A percentile compares a stretch with the other conserved stretches of the same genome.
Evolutionary conservation across 768 basidiomycete species (phyloP).

Genomic region (Mycena vulgaris): DNA sequence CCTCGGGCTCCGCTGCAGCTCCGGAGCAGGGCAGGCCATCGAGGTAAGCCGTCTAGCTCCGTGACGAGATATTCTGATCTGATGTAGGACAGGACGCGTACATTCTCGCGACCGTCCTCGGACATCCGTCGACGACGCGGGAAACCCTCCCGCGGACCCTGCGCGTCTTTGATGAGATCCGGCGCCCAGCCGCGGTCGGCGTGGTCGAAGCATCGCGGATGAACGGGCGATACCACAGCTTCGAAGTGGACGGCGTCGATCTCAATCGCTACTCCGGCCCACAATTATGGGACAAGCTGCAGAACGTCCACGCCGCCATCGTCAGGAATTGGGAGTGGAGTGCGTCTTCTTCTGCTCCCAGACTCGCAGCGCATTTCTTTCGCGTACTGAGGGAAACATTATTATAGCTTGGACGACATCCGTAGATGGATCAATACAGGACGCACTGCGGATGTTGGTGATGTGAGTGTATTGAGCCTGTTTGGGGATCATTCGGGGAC

Average conservation of each 20-base stretch:
- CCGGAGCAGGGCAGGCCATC: conserved; percentile 72
- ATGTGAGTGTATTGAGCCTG: neutral
- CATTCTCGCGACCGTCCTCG: conserved; percentile 60
- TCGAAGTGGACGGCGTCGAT: conserved; percentile 51
- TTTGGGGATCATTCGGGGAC: neutral
- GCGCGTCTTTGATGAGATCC: conserved; percentile 64
- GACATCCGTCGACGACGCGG: conserved; percentile 58
- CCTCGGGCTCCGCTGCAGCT: conserved; percentile 31
- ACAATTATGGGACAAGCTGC: conserved; percentile 47
- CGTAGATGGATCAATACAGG: conserved; percentile 56
- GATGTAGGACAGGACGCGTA: conserved; percentile 64
- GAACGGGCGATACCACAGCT: conserved; percentile 60
- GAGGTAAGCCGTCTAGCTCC: conserved; percentile 54
- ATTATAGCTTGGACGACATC: conserved; percentile 60
- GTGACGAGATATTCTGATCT: conserved; percentile 38
- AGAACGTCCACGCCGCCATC: conserved; percentile 57
- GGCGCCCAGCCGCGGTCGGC: conserved; percentile 59
- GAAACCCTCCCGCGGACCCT: conserved; percentile 60
- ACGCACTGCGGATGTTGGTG: conserved; percentile 54
- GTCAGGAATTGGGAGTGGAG: conserved; percentile 74
- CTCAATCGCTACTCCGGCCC: conserved; percentile 32
- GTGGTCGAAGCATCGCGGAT: conserved; percentile 56
- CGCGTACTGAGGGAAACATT: neutral
- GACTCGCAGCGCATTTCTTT: neutral
- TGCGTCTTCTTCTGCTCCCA: conserved; percentile 21